phyloP scores from a whole-genome alignment of 1,139 yeast genomes.

The Yamadazyma songkhlaensis region DNA sequence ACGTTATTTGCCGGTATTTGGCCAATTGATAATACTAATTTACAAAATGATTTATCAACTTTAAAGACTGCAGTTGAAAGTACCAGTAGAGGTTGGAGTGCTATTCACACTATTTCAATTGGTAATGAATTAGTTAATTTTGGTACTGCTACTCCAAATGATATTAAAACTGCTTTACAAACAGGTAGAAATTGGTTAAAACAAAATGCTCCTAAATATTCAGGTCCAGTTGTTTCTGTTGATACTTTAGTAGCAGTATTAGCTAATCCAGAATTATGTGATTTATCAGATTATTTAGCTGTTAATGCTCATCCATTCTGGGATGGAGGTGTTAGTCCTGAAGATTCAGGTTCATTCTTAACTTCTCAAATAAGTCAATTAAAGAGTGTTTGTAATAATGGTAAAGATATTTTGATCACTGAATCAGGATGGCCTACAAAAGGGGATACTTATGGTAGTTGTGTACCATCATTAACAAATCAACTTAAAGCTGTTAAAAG shows the following conservation, averaged over 20 bases:
- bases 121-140: constrained; percentile 80
- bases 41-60: constrained; percentile 48
- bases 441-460: constrained; percentile 63
- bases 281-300: constrained; percentile 72
- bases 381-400: constrained; percentile 60
- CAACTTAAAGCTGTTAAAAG: constrained; percentile 60
- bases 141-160: constrained; percentile 58
- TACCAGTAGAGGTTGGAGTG: constrained; percentile 66
- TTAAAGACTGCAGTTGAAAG: constrained; percentile 53
- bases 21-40: constrained; percentile 48
- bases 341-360: constrained; percentile 70
- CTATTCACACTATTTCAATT: constrained; percentile 68
- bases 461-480: constrained; percentile 66
- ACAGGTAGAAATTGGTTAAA: constrained; percentile 58
- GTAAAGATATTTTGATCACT: constrained; percentile 58
- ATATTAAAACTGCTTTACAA: constrained; percentile 52
- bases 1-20: constrained; percentile 73
- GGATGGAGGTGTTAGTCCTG: constrained; percentile 66
- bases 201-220: constrained; percentile 53
- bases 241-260: constrained; percentile 77
- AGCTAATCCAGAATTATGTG: constrained; percentile 69
- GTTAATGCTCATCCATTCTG: constrained; percentile 82
- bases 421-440: constrained; percentile 84
- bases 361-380: constrained; percentile 64
- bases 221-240: constrained; percentile 72